Evolutionary conservation across 2,329 filamentous ascomycete species (phyloP).

Genomic region (Xylariaceae sp.): DNA sequence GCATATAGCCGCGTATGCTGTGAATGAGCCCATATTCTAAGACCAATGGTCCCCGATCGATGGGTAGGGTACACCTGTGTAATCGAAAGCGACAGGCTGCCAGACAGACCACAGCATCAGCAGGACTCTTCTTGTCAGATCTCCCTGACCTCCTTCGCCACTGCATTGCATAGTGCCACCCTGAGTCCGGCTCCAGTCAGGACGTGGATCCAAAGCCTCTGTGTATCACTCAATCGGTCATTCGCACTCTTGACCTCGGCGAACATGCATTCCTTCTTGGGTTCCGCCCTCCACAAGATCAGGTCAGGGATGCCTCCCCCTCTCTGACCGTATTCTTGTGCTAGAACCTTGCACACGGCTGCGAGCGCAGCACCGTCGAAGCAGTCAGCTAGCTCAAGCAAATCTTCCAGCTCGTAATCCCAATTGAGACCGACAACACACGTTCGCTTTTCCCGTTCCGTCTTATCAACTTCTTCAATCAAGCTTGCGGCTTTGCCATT

Average conservation of each 20-base stretch:
- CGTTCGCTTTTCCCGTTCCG: constrained; percentile 64
- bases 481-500: constrained; percentile 71
- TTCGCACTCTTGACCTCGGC: constrained; percentile 78
- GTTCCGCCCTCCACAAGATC: constrained; percentile 68
- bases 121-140: constrained; percentile 21
- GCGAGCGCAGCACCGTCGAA: constrained; percentile 78
- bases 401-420: constrained; percentile 74
- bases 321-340: constrained; percentile 84
- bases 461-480: constrained; percentile 61
- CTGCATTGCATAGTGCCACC: constrained; percentile 72
- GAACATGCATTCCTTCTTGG: constrained; percentile 61
- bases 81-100: not conserved
- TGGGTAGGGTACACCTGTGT: not conserved
- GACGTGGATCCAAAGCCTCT: constrained; percentile 95
- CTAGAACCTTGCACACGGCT: constrained; percentile 85
- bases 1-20: not conserved
- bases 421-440: constrained; percentile 91
- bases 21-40: not conserved
- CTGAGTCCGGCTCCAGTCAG: constrained; percentile 76
- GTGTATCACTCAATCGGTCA: constrained; percentile 91
- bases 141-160: constrained; percentile 48
- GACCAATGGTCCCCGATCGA: not conserved
- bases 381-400: constrained; percentile 71
- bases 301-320: constrained; percentile 88
- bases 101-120: not conserved